Conservation (phyloP, 1,284 basidiomycete species). For the Ceratobasidium sp. region DNA sequence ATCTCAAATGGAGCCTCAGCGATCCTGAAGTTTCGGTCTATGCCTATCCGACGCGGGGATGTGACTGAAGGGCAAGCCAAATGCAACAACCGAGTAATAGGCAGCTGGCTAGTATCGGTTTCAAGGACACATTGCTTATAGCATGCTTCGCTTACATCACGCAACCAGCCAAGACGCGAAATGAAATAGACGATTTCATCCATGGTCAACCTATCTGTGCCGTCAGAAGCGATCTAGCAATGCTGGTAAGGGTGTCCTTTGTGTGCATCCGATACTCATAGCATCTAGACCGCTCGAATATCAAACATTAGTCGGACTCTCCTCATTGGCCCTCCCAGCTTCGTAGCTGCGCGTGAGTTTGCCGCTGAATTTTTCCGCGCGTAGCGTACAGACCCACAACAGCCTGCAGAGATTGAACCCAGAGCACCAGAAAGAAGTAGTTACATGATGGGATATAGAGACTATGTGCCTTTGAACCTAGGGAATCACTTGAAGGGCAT, state of each 20-base stretch:
- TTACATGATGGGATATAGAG: neutral
- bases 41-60: too few relatives aligned
- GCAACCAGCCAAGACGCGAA: slow-evolving; percentile 15
- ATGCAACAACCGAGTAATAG: too few relatives aligned
- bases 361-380: neutral
- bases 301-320: neutral
- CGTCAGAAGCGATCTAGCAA: slow-evolving; percentile 3
- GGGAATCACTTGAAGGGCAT: slow-evolving; percentile 14
- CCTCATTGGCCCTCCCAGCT: slow-evolving; percentile 24
- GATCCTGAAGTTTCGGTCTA: too few relatives aligned
- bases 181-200: slow-evolving; percentile 4
- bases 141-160: slow-evolving; percentile 6
- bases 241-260: slow-evolving; percentile 15
- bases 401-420: slow-evolving; percentile 3
- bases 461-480: slow-evolving; percentile 1
- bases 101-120: too few relatives aligned
- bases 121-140: too few relatives aligned
- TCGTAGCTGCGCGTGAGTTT: slow-evolving; percentile 6
- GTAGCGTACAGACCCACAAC: slow-evolving; percentile 9
- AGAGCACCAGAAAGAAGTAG: slow-evolving; percentile 6
- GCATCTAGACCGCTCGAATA: neutral
- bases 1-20: too few relatives aligned
- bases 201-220: neutral
- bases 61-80: too few relatives aligned
- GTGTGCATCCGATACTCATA: slow-evolving; percentile 4